These are phyloP conservation scores for Leishmania gerbilli DNA, from an alignment of 208 protist species.

Conservation along the genomic window DNA sequence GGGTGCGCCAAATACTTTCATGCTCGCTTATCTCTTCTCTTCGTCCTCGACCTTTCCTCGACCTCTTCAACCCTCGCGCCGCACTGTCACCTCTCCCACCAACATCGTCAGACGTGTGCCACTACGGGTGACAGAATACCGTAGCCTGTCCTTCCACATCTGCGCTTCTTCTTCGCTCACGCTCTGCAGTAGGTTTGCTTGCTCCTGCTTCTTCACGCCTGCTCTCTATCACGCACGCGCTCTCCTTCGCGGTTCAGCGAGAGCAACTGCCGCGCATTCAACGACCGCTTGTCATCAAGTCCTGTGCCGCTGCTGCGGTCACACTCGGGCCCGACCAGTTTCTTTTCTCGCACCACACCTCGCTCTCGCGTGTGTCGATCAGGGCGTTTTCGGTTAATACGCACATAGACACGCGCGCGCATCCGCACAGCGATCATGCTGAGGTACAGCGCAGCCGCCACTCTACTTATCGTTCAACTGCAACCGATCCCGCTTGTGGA, in stretches of 20 bases:
- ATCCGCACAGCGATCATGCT: conserved; percentile 20
- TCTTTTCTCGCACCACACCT: background rate
- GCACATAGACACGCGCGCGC: background rate
- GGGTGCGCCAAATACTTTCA: background rate
- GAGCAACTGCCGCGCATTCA: background rate
- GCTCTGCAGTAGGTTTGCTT: background rate
- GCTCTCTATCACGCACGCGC: background rate
- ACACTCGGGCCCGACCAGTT: no score
- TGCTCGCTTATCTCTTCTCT: background rate
- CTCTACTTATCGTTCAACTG: background rate
- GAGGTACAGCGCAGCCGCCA: background rate
- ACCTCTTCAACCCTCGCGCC: background rate
- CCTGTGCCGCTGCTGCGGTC: background rate
- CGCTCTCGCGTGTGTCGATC: background rate
- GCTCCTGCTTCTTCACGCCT: background rate
- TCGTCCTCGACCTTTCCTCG: background rate
- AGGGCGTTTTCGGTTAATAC: background rate
- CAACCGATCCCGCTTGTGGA: conserved; percentile 5
- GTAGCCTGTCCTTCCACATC: background rate
- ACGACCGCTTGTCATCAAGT: background rate
- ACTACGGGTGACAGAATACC: background rate
- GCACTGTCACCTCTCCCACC: background rate
- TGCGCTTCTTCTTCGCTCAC: background rate
- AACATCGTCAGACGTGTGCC: background rate
- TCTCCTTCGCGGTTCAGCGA: background rate